phyloP scores from a whole-genome alignment of 2,329 filamentous ascomycete species.

The Mycosphaerella arachidis region DNA sequence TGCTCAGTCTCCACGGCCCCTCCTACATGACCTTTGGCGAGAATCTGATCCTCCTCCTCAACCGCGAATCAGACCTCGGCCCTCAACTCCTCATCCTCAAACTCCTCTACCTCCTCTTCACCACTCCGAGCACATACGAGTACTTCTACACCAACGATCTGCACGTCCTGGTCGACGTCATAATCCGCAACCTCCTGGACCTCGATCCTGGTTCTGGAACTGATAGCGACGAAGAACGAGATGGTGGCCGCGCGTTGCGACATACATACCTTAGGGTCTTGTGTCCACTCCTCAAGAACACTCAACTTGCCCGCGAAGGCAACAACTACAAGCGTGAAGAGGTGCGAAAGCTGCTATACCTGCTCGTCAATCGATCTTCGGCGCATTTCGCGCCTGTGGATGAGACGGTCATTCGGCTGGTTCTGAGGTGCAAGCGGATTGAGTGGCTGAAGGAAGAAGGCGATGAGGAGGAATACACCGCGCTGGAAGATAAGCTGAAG shows the following conservation, averaged over 20 bases:
- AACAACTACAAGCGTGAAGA: conserved; percentile 91
- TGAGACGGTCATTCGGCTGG: conserved; percentile 72
- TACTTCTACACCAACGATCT: conserved; percentile 99
- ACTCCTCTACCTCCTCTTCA: conserved; percentile 90
- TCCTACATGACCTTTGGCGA: conserved; percentile 92
- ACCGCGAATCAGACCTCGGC: conserved; percentile 88
- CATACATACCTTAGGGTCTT: conserved; percentile 94
- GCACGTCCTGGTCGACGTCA: conserved; percentile 88
- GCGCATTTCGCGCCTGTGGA: conserved; percentile 76
- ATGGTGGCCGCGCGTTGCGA: conserved; percentile 53
- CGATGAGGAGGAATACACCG: conserved; percentile 26
- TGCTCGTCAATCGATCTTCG: conserved; percentile 49
- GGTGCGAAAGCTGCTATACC: conserved; percentile 67
- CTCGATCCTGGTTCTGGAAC: conserved; percentile 66
- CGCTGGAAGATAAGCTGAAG: conserved; percentile 26
- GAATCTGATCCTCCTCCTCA: conserved; percentile 91
- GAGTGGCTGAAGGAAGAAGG: conserved; percentile 35
- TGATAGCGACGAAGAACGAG: conserved; percentile 22
- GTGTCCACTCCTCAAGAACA: conserved; percentile 84
- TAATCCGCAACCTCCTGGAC: conserved; percentile 94
- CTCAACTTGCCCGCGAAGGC: conserved; percentile 72
- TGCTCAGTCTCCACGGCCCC: conserved; percentile 74
- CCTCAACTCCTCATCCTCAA: conserved; percentile 95
- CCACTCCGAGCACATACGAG: conserved; percentile 83
- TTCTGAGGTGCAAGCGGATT: conserved; percentile 59